These are phyloP conservation scores for Bimuria novae-zelandiae DNA, from an alignment of 2,329 filamentous ascomycete species.

Conservation along the genomic window DNA sequence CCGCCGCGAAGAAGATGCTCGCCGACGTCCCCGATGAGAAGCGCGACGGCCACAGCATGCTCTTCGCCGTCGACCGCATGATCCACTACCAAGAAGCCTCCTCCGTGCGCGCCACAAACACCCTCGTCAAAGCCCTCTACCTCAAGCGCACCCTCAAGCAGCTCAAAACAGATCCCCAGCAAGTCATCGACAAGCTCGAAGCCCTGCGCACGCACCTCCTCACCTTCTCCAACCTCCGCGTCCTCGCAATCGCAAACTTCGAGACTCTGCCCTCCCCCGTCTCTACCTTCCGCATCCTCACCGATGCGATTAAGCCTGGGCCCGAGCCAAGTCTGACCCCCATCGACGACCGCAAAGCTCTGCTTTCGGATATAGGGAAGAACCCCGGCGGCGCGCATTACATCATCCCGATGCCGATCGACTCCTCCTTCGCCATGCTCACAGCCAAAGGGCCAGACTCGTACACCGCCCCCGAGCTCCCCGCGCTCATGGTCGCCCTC, in stretches of 20 bases:
- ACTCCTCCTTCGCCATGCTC: conserved; percentile 85
- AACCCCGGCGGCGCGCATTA: conserved; percentile 76
- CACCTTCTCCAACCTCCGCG: conserved; percentile 81
- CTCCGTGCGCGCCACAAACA: conserved; percentile 75
- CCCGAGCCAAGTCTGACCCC: conserved; percentile 64
- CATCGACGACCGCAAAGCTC: conserved; percentile 69
- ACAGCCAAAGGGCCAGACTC: conserved; percentile 75
- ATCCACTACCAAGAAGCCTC: conserved; percentile 80
- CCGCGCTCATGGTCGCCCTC: conserved; percentile 83
- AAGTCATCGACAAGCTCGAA: conserved; percentile 78
- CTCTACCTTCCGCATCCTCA: conserved; percentile 72
- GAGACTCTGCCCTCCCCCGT: conserved; percentile 75
- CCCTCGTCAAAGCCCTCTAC: conserved; percentile 85
- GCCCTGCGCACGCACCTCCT: conserved; percentile 76
- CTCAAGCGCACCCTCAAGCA: conserved; percentile 83
- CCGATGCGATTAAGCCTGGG: conserved; percentile 55
- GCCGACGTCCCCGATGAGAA: conserved; percentile 93
- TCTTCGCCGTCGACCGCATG: conserved; percentile 68
- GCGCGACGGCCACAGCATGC: conserved; percentile 76
- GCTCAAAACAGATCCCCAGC: conserved; percentile 74
- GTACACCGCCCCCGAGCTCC: conserved; percentile 76
- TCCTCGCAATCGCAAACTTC: conserved; percentile 82
- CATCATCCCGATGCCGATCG: conserved; percentile 88
- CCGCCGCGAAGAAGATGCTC: conserved; percentile 76
- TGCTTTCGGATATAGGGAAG: conserved; percentile 76